A percentile compares a stretch with the other conserved stretches of the same genome.
Conservation (phyloP, 257 asterid genomes). For the Scutellaria galericulata region DNA sequence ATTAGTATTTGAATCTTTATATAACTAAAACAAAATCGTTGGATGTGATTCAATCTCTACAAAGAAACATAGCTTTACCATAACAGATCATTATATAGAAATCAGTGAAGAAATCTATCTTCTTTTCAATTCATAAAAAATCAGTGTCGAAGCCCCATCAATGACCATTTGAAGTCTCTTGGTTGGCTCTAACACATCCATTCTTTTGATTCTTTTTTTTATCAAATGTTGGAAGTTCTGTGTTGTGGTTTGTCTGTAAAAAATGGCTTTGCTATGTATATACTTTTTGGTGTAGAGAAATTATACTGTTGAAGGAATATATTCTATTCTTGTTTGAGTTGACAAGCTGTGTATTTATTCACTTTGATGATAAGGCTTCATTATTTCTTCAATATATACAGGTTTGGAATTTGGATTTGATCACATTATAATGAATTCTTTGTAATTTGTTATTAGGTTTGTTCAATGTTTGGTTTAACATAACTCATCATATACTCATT, state of each 20-base stretch:
- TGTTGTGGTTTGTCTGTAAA: slow-evolving; percentile 36
- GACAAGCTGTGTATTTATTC: not conserved
- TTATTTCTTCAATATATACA: not conserved
- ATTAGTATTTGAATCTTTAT: too few species aligned
- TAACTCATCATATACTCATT: too few species aligned
- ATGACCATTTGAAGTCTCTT: slow-evolving; percentile 10
- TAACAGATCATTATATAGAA: too few species aligned
- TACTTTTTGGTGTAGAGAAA: slow-evolving; percentile 12
- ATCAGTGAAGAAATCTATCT: not conserved
- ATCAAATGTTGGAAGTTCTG: slow-evolving; percentile 27
- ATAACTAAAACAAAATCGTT: too few species aligned
- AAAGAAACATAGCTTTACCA: too few species aligned
- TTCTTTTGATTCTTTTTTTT: slow-evolving; percentile 45
- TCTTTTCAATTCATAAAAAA: not conserved
- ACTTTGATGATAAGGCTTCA: not conserved
- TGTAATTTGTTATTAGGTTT: too few species aligned
- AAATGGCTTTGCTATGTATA: slow-evolving; percentile 25
- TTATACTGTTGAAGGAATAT: slow-evolving; percentile 15
- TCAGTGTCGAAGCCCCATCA: not conserved
- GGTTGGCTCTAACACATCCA: slow-evolving; percentile 12
- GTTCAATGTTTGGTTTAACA: too few species aligned
- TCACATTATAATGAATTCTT: not conserved
- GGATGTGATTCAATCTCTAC: too few species aligned
- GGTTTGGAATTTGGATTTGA: not conserved
- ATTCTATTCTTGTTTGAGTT: not conserved